phyloP scores from a whole-genome alignment of 805 yeast genomes.

The Metschnikowia kofuensis region DNA sequence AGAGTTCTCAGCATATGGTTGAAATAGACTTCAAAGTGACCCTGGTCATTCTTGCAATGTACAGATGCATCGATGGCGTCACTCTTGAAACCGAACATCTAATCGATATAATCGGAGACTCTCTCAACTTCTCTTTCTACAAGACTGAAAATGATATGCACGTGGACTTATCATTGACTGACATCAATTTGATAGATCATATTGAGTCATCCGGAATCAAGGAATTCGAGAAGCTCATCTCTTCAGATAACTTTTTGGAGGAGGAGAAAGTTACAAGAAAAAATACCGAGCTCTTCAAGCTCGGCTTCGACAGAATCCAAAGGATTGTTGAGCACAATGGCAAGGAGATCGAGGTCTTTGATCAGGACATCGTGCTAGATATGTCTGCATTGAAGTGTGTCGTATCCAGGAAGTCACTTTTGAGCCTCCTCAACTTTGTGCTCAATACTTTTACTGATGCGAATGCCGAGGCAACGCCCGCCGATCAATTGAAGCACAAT shows the following conservation, averaged over 20 bases:
- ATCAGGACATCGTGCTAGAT: constrained; percentile 68
- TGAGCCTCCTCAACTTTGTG: constrained; percentile 76
- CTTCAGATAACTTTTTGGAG: constrained; percentile 51
- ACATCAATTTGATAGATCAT: constrained; percentile 71
- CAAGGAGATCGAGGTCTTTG: constrained; percentile 62
- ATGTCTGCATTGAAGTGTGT: constrained; percentile 78
- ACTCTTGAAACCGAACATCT: constrained; percentile 63
- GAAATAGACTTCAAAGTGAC: constrained; percentile 74
- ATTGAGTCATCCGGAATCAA: constrained; percentile 59
- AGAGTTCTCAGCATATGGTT: constrained; percentile 55
- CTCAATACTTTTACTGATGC: constrained; percentile 89
- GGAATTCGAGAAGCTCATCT: constrained; percentile 65
- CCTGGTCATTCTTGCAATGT: constrained; percentile 55
- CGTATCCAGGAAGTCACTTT: constrained; percentile 70
- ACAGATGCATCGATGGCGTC: constrained; percentile 62
- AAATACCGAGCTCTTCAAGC: constrained; percentile 48
- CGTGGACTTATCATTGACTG: constrained; percentile 60
- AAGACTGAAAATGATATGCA: constrained; percentile 61
- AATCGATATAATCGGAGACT: constrained; percentile 69
- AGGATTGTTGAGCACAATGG: constrained; percentile 55
- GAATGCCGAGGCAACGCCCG: constrained; percentile 56
- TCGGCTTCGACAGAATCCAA: constrained; percentile 57
- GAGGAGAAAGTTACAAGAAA: constrained; percentile 33
- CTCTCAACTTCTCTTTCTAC: constrained; percentile 56
- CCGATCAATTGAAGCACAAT: constrained; percentile 69